These are phyloP conservation scores for Podospora bellae-mahoneyi DNA, from an alignment of 495 filamentous ascomycete genomes.

Conservation along the genomic window DNA sequence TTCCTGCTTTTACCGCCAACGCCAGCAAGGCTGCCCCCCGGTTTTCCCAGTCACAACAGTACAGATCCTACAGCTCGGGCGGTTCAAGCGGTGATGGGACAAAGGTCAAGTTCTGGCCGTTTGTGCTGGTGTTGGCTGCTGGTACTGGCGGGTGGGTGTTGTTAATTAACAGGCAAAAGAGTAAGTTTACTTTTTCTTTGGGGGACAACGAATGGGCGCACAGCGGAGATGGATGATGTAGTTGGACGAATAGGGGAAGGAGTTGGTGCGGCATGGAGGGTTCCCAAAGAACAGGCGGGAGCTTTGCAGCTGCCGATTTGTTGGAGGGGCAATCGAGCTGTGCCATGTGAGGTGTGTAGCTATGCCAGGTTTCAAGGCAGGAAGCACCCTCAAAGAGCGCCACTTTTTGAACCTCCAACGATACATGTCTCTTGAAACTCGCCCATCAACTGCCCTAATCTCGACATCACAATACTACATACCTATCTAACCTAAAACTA, in stretches of 20 bases:
- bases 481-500: not conserved
- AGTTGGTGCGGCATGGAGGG: not conserved
- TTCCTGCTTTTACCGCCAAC: slow-evolving; percentile 6
- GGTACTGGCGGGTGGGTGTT: slow-evolving; percentile 47
- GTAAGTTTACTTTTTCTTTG: slow-evolving; percentile 18
- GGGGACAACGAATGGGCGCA: not conserved
- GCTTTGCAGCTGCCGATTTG: not conserved
- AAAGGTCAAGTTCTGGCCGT: slow-evolving; percentile 49
- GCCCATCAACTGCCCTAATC: too few relatives aligned
- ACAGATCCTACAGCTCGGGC: slow-evolving; percentile 29
- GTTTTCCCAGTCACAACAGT: slow-evolving; percentile 15
- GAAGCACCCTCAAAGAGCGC: not conserved
- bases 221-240: not conserved
- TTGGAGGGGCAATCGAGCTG: not conserved
- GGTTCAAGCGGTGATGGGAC: slow-evolving; percentile 27
- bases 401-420: not conserved
- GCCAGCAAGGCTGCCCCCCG: slow-evolving; percentile 13
- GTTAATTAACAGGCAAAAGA: slow-evolving; percentile 37
- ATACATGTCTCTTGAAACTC: not conserved
- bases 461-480: too few relatives aligned
- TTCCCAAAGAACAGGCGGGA: not conserved
- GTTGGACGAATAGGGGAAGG: not conserved
- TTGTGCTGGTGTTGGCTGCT: slow-evolving; percentile 45
- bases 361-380: slow-evolving; percentile 9
- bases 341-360: not conserved